Evolutionary conservation across 768 basidiomycete genomes (phyloP).

Genomic region (Suillus paluster): DNA sequence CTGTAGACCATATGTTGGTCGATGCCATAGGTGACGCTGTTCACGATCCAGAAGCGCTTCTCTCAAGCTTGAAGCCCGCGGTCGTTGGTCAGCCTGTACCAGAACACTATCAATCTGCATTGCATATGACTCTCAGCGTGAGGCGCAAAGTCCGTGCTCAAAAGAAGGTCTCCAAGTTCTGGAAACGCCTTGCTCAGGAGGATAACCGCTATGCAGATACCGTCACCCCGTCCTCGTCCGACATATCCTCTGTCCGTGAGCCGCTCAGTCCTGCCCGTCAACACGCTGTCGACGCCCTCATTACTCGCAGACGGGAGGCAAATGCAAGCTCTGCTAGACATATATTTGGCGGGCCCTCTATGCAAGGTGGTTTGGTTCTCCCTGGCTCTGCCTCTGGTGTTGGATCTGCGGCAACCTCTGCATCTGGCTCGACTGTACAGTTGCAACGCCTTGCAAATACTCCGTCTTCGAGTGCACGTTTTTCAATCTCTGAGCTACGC

Average conservation of each 20-base stretch:
- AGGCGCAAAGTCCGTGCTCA: slow-evolving; percentile 48
- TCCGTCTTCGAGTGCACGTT: slow-evolving; percentile 16
- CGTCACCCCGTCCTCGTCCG: slow-evolving; percentile 36
- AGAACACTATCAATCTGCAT: slow-evolving; percentile 50
- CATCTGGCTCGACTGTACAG: slow-evolving; percentile 27
- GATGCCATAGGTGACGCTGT: slow-evolving; percentile 48
- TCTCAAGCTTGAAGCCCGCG: slow-evolving; percentile 46
- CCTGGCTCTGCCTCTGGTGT: slow-evolving; percentile 23
- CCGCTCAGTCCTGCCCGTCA: slow-evolving; percentile 29
- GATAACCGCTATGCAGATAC: slow-evolving; percentile 22
- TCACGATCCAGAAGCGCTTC: slow-evolving; percentile 41
- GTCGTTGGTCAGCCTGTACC: slow-evolving; percentile 40
- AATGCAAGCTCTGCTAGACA: slow-evolving; percentile 23
- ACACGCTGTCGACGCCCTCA: slow-evolving; percentile 44
- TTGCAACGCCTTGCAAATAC: slow-evolving; percentile 16
- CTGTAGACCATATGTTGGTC: slow-evolving; percentile 46
- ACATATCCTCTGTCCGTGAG: slow-evolving; percentile 33
- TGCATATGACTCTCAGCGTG: slow-evolving; percentile 48
- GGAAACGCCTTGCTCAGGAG: slow-evolving; percentile 47
- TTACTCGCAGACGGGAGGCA: slow-evolving; percentile 26
- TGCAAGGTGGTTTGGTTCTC: slow-evolving; percentile 15
- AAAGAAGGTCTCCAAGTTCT: slow-evolving; percentile 50
- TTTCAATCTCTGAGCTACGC: slow-evolving; percentile 29
- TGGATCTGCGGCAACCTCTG: slow-evolving; percentile 14
- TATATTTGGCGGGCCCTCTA: slow-evolving; percentile 23